Evolutionary conservation across 192 early-diverging fungal species (phyloP).

Genomic region (Linnemannia exigua): DNA sequence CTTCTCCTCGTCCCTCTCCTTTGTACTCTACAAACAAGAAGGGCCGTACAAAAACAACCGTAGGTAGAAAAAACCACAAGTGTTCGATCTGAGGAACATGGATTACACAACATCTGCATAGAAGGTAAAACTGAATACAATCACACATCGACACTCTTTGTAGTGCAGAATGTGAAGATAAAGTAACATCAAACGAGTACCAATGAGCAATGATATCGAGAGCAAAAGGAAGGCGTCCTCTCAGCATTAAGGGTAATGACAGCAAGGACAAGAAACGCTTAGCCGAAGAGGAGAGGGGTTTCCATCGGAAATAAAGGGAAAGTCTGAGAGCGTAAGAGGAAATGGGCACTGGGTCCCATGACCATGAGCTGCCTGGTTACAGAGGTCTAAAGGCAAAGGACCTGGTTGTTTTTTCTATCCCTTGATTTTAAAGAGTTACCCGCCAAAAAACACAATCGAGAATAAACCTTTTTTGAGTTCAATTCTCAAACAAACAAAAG

Average conservation of each 20-base stretch:
- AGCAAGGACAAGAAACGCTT: not conserved
- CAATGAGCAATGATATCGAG: no score
- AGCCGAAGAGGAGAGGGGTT: not conserved
- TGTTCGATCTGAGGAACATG: no score
- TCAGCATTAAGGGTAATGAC: not conserved
- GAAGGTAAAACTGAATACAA: no score
- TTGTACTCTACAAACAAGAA: no score
- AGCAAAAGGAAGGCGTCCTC: not conserved
- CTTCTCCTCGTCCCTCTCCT: no score
- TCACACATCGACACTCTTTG: no score
- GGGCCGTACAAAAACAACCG: no score
- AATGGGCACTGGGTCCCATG: not conserved
- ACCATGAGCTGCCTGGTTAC: not conserved
- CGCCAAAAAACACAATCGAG: conserved; percentile 11
- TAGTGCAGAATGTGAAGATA: no score
- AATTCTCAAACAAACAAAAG: not conserved
- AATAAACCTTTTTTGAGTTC: not conserved
- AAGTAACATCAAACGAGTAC: no score
- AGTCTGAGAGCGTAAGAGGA: not conserved
- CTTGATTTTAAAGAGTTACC: not conserved
- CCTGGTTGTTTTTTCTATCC: not conserved
- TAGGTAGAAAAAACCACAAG: no score
- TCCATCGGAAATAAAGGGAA: not conserved
- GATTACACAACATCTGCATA: no score
- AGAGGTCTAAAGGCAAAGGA: not conserved